Evolutionary conservation across 2,329 filamentous ascomycete genomes (phyloP).

Genomic region (Leptodontidium sp.): DNA sequence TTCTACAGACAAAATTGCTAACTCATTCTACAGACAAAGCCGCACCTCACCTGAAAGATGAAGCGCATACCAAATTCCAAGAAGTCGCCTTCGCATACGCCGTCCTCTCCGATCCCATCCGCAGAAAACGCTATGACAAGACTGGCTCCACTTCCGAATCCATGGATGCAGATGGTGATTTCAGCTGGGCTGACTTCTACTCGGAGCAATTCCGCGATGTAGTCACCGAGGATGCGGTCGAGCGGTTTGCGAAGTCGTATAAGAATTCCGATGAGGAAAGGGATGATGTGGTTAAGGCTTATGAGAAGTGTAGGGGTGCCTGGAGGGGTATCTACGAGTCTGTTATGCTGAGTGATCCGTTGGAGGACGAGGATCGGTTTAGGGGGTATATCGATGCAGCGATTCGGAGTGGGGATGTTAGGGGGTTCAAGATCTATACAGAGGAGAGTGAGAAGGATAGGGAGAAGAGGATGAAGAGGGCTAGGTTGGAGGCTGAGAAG

Average conservation of each 20-base stretch:
- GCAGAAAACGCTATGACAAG: slow-evolving; percentile 86
- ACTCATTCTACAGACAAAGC: slow-evolving; percentile 72
- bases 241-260: slow-evolving; percentile 79
- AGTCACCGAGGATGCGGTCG: slow-evolving; percentile 77
- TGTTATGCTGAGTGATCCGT: slow-evolving; percentile 86
- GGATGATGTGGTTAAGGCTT: slow-evolving; percentile 78
- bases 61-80: slow-evolving; percentile 85
- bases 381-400: slow-evolving; percentile 81
- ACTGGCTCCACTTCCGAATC: slow-evolving; percentile 90
- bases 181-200: slow-evolving; percentile 93
- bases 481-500: slow-evolving; percentile 69
- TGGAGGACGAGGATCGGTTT: slow-evolving; percentile 88
- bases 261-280: slow-evolving; percentile 87
- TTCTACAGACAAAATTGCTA: background rate
- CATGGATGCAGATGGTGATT: slow-evolving; percentile 77
- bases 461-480: slow-evolving; percentile 65
- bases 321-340: slow-evolving; percentile 80
- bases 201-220: slow-evolving; percentile 81
- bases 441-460: slow-evolving; percentile 75
- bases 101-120: slow-evolving; percentile 82
- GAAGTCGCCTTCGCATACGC: slow-evolving; percentile 93
- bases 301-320: slow-evolving; percentile 75
- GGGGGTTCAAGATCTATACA: slow-evolving; percentile 72
- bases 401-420: slow-evolving; percentile 73
- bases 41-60: slow-evolving; percentile 68